These are phyloP conservation scores for Magnaporthiopsis incrustans DNA, from an alignment of 2,329 filamentous ascomycete species.

Conservation along the genomic window DNA sequence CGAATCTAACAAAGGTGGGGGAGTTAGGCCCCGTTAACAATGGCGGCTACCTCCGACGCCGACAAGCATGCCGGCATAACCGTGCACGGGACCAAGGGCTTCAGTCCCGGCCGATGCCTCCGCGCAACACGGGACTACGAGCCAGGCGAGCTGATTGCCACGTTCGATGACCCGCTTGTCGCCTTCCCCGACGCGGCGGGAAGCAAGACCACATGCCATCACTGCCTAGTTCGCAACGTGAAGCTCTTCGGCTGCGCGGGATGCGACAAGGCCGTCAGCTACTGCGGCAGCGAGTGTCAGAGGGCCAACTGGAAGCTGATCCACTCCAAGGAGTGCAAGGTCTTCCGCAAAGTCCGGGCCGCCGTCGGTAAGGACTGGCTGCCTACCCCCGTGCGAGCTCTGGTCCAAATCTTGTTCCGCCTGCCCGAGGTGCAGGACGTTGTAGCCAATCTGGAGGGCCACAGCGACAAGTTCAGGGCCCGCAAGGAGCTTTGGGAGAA, in stretches of 20 bases:
- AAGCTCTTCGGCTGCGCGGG: conserved; percentile 36
- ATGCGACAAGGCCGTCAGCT: conserved; percentile 40
- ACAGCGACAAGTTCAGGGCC: conserved; percentile 31
- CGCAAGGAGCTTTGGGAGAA: conserved; percentile 34
- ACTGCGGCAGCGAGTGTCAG: conserved; percentile 49
- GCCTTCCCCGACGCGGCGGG: conserved; percentile 38
- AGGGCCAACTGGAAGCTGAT: conserved; percentile 41
- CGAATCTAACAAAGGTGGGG: too few relatives aligned
- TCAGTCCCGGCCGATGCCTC: conserved; percentile 29
- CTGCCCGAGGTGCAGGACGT: conserved; percentile 20
- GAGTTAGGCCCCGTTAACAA: background rate
- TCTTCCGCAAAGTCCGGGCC: conserved; percentile 30
- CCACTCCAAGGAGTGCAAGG: conserved; percentile 48
- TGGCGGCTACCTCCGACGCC: background rate
- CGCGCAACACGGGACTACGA: conserved; percentile 31
- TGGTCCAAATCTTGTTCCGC: conserved; percentile 41
- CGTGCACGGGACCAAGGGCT: conserved; percentile 1
- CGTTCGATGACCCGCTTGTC: conserved; percentile 35
- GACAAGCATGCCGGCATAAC: conserved; percentile 3
- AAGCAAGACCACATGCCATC: conserved; percentile 36
- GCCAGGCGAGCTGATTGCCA: conserved; percentile 37
- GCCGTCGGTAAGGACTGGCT: conserved; percentile 25
- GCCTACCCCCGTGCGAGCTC: conserved; percentile 47
- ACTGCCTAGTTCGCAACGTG: conserved; percentile 31
- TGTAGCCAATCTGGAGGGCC: conserved; percentile 35